These are phyloP conservation scores for Jatropha curcas DNA, from an alignment of 345 rosid genomes.

Conservation along the genomic window DNA sequence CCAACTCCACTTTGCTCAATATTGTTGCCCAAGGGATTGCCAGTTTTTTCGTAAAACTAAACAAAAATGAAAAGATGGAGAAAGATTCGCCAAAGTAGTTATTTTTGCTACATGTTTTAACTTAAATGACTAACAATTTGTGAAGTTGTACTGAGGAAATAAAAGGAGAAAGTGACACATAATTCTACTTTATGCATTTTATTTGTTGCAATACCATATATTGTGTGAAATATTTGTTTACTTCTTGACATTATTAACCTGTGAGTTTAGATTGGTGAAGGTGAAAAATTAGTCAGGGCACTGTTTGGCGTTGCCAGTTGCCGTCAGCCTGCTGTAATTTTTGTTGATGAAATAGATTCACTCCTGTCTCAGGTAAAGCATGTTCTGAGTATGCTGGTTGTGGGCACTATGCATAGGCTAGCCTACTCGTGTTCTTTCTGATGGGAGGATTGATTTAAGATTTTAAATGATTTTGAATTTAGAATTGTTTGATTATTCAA, in stretches of 20 bases:
- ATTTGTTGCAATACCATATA: neutral
- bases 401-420: neutral
- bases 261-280: slow-evolving; percentile 84
- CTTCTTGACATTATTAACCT: neutral
- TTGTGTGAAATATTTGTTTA: neutral
- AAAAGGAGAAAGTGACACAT: neutral
- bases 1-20: neutral
- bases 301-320: slow-evolving; percentile 98
- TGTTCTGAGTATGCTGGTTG: slow-evolving; percentile 14
- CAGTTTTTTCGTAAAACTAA: neutral
- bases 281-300: slow-evolving; percentile 97
- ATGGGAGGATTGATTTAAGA: neutral
- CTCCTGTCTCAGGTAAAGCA: slow-evolving; percentile 85
- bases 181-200: neutral
- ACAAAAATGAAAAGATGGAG: neutral
- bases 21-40: neutral
- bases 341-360: slow-evolving; percentile 97
- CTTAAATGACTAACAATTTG: neutral
- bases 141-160: neutral
- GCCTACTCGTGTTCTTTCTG: neutral
- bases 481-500: neutral
- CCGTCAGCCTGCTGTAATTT: slow-evolving; percentile 98
- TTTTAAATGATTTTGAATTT: neutral
- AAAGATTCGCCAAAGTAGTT: neutral
- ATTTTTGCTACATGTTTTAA: neutral